phyloP scores from a whole-genome alignment of 2,329 filamentous ascomycete genomes.

The Claviceps monticola region DNA sequence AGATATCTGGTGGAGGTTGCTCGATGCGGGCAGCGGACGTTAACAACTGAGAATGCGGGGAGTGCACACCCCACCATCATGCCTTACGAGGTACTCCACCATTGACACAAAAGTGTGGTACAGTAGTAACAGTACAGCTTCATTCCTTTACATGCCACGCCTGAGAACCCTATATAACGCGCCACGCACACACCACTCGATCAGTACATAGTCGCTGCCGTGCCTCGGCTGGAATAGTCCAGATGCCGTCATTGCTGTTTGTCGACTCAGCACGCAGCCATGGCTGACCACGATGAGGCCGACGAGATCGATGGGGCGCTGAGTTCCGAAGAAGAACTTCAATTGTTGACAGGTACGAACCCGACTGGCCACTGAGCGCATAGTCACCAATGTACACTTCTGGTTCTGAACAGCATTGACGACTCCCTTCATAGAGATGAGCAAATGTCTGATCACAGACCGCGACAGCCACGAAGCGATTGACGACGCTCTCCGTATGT shows the following conservation, averaged over 20 bases:
- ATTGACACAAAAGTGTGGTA: too few species aligned
- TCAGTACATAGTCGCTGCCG: background rate
- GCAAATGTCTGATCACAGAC: slow-evolving; percentile 29
- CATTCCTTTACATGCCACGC: background rate
- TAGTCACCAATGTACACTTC: background rate
- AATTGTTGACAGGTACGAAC: slow-evolving; percentile 71
- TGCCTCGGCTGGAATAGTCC: slow-evolving; percentile 10
- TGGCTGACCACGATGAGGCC: slow-evolving; percentile 47
- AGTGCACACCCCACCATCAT: too few species aligned
- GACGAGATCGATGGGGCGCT: slow-evolving; percentile 43
- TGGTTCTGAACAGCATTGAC: slow-evolving; percentile 8
- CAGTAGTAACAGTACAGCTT: too few species aligned
- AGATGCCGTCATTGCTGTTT: slow-evolving; percentile 21
- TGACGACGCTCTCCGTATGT: slow-evolving; percentile 75
- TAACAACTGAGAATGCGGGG: too few species aligned
- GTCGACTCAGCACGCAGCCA: slow-evolving; percentile 22
- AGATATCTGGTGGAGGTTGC: too few species aligned
- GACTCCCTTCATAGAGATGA: slow-evolving; percentile 26
- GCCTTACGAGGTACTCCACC: too few species aligned
- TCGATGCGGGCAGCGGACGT: too few species aligned
- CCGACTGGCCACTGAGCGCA: background rate
- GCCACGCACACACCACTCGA: background rate
- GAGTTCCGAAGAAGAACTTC: slow-evolving; percentile 59
- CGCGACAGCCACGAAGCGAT: slow-evolving; percentile 45
- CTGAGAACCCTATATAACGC: background rate